Evolutionary conservation across 768 basidiomycete species (phyloP).

Genomic region (Phlegmacium glaucopus): DNA sequence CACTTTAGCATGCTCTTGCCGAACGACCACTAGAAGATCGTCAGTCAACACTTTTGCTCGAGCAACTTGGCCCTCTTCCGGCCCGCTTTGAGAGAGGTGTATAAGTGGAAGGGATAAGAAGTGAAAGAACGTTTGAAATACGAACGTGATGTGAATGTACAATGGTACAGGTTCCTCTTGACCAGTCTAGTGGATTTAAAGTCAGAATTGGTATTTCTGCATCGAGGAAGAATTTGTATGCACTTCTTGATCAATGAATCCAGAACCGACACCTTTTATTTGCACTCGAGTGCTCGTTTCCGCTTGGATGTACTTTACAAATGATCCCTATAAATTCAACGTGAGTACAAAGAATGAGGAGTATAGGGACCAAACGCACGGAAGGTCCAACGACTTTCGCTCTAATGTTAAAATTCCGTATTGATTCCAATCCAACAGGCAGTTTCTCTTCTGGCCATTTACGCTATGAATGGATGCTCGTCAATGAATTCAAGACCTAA

Average conservation of each 20-base stretch:
- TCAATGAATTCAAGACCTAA: not conserved
- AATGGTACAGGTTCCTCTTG: slow-evolving; percentile 86
- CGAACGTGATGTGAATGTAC: slow-evolving; percentile 89
- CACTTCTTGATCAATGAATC: slow-evolving; percentile 72
- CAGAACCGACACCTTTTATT: slow-evolving; percentile 93
- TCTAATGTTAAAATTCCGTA: slow-evolving; percentile 95
- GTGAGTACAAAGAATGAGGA: not conserved
- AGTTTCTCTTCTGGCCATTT: slow-evolving; percentile 99
- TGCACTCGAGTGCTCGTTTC: slow-evolving; percentile 96
- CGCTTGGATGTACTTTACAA: slow-evolving; percentile 97
- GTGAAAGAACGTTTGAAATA: slow-evolving; percentile 13
- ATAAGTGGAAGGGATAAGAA: slow-evolving; percentile 1
- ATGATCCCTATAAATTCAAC: slow-evolving; percentile 64
- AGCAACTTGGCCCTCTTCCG: slow-evolving; percentile 83
- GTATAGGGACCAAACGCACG: slow-evolving; percentile 40
- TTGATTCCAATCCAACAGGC: slow-evolving; percentile 81
- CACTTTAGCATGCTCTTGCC: slow-evolving; percentile 84
- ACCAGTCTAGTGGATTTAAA: slow-evolving; percentile 50
- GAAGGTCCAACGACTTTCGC: slow-evolving; percentile 97
- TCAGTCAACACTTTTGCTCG: slow-evolving; percentile 86
- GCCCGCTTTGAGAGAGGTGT: slow-evolving; percentile 43
- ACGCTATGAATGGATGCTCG: slow-evolving; percentile 41
- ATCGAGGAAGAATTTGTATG: not conserved
- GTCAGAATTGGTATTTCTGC: not conserved
- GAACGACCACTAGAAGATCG: slow-evolving; percentile 87